Base-by-base conservation (phyloP, 352 stramenopile genomes). In the Pythium utonaiense region DNA sequence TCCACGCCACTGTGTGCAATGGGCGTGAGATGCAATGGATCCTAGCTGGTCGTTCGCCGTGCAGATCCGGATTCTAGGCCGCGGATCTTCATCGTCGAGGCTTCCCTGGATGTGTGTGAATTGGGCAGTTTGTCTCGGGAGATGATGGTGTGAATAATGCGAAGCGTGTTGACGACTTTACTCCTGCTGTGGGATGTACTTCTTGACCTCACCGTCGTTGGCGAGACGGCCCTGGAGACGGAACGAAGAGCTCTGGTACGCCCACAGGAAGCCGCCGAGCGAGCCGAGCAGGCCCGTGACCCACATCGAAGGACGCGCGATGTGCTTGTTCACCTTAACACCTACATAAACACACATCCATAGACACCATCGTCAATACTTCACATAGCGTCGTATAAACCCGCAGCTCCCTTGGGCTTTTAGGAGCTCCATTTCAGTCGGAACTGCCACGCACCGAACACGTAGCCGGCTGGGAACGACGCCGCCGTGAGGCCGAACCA, bases 171-270 rank as follows among this genome's bases (percentile, higher is more conserved):
- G 14, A 36, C 5, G 13, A 25, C 16, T 60, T 72, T 72, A 72
- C 38, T 70, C 51, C 42, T 65, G 53, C 60, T 80, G 55, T 21
- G 49, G 30, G 42, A 89, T 86, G 74, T 86, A 87, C 62, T 80
- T 74, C 68, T 78, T 64, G 42, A 90, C 80, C 56, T 90, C 78
- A 41, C 70, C 64, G 40, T 55, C 58, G 66, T 90, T 92, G 22
- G 69, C 59, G 53, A 80, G 71, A 73, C 78, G 91, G 41, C 85
- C 83, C 69, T 91, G 79, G 44, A 94, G 78, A 65, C 81, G 79
- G 66, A 90, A 86, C 27, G 73, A 84, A 59, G 81, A 91, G 73
- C 80, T 92, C 75, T 94, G 82, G 68, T 83, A 94, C 27, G 84
- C 80, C 75, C 74, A 89, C 65, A 94, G 40, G 60, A 88, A 89